Evolutionary conservation across 176 grass and related monocot genomes (phyloP).

Genomic region (Elymus sibiricus): DNA sequence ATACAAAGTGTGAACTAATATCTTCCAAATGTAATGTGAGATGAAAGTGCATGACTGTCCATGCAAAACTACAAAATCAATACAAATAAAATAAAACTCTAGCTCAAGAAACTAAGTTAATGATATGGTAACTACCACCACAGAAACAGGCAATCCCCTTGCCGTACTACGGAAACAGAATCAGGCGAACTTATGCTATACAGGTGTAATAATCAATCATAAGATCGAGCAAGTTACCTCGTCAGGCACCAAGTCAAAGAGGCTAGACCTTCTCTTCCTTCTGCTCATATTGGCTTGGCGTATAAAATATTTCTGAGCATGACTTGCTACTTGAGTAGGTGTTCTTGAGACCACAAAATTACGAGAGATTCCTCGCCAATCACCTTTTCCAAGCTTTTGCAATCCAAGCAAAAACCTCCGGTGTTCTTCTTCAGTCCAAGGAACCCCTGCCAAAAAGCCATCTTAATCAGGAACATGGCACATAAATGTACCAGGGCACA

Average conservation of each 20-base stretch:
- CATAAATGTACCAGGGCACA: not conserved
- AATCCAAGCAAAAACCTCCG: constrained; percentile 91
- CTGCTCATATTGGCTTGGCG: constrained; percentile 90
- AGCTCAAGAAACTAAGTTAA: not conserved
- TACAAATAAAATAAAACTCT: not conserved
- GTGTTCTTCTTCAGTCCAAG: constrained; percentile 99
- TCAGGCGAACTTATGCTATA: not conserved
- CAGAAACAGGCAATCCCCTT: not conserved
- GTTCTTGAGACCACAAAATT: constrained; percentile 96
- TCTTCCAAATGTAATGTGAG: constrained; percentile 16
- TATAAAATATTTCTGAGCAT: constrained; percentile 99
- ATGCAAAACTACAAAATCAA: not conserved
- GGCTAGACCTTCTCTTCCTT: constrained; percentile 95
- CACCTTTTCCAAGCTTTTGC: constrained; percentile 95
- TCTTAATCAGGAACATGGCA: constrained; percentile 32
- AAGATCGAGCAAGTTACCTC: constrained; percentile 56
- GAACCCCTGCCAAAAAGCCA: constrained; percentile 55
- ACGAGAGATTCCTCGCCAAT: constrained; percentile 98
- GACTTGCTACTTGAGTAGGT: constrained; percentile 98
- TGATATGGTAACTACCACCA: constrained; percentile 11
- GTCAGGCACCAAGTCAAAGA: constrained; percentile 91
- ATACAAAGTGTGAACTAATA: constrained; percentile 1
- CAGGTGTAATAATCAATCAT: not conserved
- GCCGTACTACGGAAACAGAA: not conserved
- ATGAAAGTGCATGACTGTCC: not conserved